Percentiles rank a stretch among this genome's conserved stretches.
Conservation (phyloP, 257 asterid species). For the Cruciata laevipes region DNA sequence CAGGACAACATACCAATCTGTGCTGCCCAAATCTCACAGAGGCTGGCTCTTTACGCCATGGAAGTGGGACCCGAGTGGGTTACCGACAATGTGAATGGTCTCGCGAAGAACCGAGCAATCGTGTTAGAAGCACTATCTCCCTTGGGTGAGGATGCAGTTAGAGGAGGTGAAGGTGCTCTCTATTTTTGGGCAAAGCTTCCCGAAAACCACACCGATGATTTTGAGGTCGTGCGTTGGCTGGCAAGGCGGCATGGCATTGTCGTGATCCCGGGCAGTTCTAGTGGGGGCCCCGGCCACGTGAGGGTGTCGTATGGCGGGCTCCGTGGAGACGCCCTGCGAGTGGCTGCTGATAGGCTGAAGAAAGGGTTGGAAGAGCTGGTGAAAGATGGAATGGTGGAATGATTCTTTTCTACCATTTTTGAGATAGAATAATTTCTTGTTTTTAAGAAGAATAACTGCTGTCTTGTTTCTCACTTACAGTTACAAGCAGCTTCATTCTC, state of each 20-base stretch:
- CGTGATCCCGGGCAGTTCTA: slow-evolving; percentile 63
- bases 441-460: slow-evolving; percentile 6
- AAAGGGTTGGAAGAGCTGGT: slow-evolving; percentile 71
- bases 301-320: slow-evolving; percentile 84
- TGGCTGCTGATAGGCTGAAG: slow-evolving; percentile 68
- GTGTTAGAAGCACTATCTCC: slow-evolving; percentile 71
- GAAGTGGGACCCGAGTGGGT: slow-evolving; percentile 95
- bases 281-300: slow-evolving; percentile 71
- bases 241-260: slow-evolving; percentile 61
- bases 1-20: slow-evolving; percentile 98
- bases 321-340: slow-evolving; percentile 50
- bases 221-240: slow-evolving; percentile 76
- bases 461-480: slow-evolving; percentile 11
- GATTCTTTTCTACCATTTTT: slow-evolving; percentile 14
- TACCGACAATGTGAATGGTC: slow-evolving; percentile 52
- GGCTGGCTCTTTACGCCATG: slow-evolving; percentile 68
- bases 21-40: slow-evolving; percentile 74
- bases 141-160: slow-evolving; percentile 63
- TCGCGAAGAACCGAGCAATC: slow-evolving; percentile 56
- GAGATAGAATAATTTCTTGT: neutral
- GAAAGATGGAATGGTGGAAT: slow-evolving; percentile 60
- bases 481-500: slow-evolving; percentile 14
- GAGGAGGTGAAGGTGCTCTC: slow-evolving; percentile 95
- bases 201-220: slow-evolving; percentile 42
- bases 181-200: slow-evolving; percentile 97